Base-by-base conservation (phyloP, 495 filamentous ascomycete species). In the Daldinia caldariorum region DNA sequence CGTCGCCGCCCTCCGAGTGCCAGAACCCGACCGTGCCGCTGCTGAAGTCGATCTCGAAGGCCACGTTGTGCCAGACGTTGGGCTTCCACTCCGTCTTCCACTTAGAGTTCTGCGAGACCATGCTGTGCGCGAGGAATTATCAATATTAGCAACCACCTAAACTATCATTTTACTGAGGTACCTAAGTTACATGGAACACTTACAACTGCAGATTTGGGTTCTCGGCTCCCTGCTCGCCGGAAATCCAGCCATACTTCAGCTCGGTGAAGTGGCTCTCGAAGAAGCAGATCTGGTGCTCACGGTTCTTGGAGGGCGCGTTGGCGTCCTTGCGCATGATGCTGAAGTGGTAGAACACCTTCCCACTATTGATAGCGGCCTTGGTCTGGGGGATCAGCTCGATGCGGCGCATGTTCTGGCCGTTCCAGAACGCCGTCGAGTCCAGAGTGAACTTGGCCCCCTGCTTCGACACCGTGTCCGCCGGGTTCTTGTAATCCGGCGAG, bases 211-310 rank as follows among this genome's bases (percentile, higher is more conserved):
- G 54, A 68, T 82, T 78, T 1, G 77, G 70, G 69, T 90, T 87
- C 55, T 72, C 74, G 31, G 84, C 83, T 35, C 84, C 87, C 54
- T 74, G 66, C 77, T 88, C 87, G 58, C 89, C 89, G 51, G 82
- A 83, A 60, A 88, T 79, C 84, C 84, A 86, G 61, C 90, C 91
- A 66, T 87, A 87, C 81, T 92, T 91, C 75, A 93, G 78, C 79
- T 90, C 89, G 31, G 88, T 90, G 78, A 90, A 91, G 78, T 90
- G 89, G 74, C 81, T 86, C 79, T 90, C 83, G 67, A 91, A 91
- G 79, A 91, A 91, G 72, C 82, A 85, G 65, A 91, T 85, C 77
- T 91, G 89, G 69, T 91, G 89, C 77, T 91, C 89, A 55, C 87
- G 81, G n/a, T 78, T 80, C 8, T 82, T 79, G 29, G 80, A 83